phyloP scores from a whole-genome alignment of 257 asterid species.

The Gynochthodes officinalis region DNA sequence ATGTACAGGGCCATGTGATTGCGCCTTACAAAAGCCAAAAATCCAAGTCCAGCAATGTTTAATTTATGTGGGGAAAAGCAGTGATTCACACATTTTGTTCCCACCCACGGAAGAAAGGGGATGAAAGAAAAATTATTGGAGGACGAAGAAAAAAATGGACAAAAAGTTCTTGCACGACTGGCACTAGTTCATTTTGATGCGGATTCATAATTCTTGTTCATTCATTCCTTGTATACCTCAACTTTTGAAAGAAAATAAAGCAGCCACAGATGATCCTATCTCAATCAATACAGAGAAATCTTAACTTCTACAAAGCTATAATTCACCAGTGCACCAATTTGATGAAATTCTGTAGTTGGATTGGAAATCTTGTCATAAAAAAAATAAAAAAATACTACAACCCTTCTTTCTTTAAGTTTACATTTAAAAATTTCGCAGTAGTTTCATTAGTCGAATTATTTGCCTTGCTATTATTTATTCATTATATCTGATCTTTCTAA shows the following conservation, averaged over 20 bases:
- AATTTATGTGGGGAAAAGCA: conserved; percentile 5
- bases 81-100: conserved; percentile 20
- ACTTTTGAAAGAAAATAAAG: not conserved
- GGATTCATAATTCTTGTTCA: not conserved
- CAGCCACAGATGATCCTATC: not conserved
- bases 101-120: conserved; percentile 8
- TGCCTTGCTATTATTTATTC: too few relatives aligned
- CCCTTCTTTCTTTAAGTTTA: too few relatives aligned
- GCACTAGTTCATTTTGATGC: not conserved
- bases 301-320: not conserved
- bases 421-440: too few relatives aligned
- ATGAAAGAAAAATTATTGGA: not conserved
- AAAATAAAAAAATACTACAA: too few relatives aligned
- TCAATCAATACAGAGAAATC: not conserved
- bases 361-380: too few relatives aligned
- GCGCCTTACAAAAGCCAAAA: conserved; percentile 17
- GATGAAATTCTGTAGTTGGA: not conserved
- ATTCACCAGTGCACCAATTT: not conserved
- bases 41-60: not conserved
- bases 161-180: not conserved
- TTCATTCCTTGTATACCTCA: conserved; percentile 13
- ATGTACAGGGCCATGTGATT: conserved; percentile 20
- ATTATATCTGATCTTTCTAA: too few relatives aligned
- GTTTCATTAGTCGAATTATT: too few relatives aligned
- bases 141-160: not conserved